Base-by-base conservation (phyloP, 495 filamentous ascomycete genomes). In the Talaromyces borbonicus region DNA sequence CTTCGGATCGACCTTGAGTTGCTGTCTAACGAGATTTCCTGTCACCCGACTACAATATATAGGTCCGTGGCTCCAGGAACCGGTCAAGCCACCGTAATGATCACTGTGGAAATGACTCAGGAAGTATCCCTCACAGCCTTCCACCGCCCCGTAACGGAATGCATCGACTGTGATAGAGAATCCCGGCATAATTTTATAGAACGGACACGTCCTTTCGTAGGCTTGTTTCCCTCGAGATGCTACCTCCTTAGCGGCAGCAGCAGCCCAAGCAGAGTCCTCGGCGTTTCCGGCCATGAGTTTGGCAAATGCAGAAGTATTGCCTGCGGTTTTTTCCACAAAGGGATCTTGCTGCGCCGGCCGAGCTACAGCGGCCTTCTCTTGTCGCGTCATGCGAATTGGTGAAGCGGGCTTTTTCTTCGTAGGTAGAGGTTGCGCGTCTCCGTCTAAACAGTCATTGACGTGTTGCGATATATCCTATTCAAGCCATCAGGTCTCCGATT, bases 71-170 rank as follows among this genome's bases (percentile, higher is more conserved):
- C 72, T 76, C 92, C 92, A 99, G 36, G 73, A 85, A 8, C 82
- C 79, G 18, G 84, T 90, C 3, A 99, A 71, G 1, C 92, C 92
- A 25, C 95, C 77, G 58, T 99, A 99, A 55, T 99, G 92, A 57
- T 99, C 92, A 49, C 85, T 93, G 62, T 99, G 92, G 52, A 96
- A 99, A 57, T 99, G 92, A 52, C 87, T 95, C 20, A 99, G 75
- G 56, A 99, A 99, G 59, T 99, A 99, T 16, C 90, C 92, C 39
- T 85, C 82, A 58, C 87, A 93, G 0, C 86, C 89, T 59, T 93
- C 77, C 0, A 99, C 84, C 3, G 87, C 85, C 3, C 92, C 93
- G 56, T 97, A 99, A 5, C 89, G 79, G 61, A 99, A 97, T 0
- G 93, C 92, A 60, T 99, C 92, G 3, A 98, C 92, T 45, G 86